A percentile compares a stretch with the other conserved stretches of the same genome.
Evolutionary conservation across 2,329 filamentous ascomycete species (phyloP).

Genomic region (Cladosporium sp.): DNA sequence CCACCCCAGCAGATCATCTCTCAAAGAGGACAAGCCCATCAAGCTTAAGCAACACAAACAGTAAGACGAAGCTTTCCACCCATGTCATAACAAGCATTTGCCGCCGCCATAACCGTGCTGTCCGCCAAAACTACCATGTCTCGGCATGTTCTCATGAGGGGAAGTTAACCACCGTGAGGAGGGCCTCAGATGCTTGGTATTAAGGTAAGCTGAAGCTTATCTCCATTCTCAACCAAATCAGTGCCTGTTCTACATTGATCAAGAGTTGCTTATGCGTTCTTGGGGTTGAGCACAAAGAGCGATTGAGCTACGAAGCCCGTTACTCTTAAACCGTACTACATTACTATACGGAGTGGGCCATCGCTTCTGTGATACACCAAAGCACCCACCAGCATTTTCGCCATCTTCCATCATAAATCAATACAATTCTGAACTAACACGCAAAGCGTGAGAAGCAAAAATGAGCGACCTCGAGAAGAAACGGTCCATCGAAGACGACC

Average conservation of each 20-base stretch:
- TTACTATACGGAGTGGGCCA: no score
- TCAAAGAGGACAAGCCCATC: background rate
- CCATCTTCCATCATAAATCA: no score
- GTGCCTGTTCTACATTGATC: background rate
- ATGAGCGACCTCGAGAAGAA: constrained; percentile 17
- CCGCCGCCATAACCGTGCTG: no score
- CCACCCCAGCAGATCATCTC: background rate
- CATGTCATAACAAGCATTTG: no score
- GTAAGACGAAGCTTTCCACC: no score
- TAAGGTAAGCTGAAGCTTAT: background rate
- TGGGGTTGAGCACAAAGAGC: background rate
- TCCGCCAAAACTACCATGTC: no score
- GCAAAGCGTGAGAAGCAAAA: no score
- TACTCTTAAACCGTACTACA: no score
- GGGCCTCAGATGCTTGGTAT: background rate
- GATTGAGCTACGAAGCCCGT: background rate
- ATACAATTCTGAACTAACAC: no score
- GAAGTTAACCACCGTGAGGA: no score
- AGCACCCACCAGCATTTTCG: background rate
- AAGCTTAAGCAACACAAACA: background rate
- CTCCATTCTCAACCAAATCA: background rate
- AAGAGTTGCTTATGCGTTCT: background rate
- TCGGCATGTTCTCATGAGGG: no score
- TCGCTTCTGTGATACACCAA: background rate
- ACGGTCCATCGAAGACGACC: constrained; percentile 1